phyloP scores from a whole-genome alignment of 495 filamentous ascomycete genomes.

The Trypethelium eluteriae region DNA sequence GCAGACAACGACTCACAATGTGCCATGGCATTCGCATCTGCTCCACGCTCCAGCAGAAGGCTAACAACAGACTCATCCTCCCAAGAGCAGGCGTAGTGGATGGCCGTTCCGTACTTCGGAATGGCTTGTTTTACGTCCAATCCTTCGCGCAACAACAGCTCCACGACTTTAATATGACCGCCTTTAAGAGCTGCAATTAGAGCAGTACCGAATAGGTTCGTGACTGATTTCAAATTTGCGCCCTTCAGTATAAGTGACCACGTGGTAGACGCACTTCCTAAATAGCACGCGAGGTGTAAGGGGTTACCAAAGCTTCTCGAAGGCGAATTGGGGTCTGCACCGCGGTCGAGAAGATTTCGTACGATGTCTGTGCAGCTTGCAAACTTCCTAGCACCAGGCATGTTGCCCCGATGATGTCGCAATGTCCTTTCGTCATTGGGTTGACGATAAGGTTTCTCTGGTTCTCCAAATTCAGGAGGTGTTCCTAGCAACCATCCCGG shows the following conservation, averaged over 20 bases:
- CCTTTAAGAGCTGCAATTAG: not conserved
- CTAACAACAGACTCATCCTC: not conserved
- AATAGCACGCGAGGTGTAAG: not conserved
- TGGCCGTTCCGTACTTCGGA: not conserved
- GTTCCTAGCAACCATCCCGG: too few relatives aligned
- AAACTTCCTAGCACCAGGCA: not conserved
- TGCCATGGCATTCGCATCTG: constrained; percentile 17
- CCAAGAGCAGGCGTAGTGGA: not conserved
- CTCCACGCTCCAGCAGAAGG: constrained; percentile 12
- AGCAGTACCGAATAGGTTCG: not conserved
- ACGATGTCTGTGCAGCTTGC: not conserved
- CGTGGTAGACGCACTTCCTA: not conserved
- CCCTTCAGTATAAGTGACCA: not conserved
- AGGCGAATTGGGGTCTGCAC: not conserved
- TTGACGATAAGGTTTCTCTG: not conserved
- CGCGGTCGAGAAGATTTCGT: not conserved
- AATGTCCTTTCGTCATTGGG: too few relatives aligned
- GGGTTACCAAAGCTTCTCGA: not conserved
- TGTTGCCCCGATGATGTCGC: not conserved
- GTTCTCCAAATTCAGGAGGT: not conserved
- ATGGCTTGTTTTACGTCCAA: not conserved
- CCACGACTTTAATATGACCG: not conserved
- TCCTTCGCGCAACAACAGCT: not conserved
- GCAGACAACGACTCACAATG: too few relatives aligned
- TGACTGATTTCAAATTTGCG: not conserved